Conservation (phyloP, 2,329 filamentous ascomycete genomes). For the Colletotrichum viniferum region DNA sequence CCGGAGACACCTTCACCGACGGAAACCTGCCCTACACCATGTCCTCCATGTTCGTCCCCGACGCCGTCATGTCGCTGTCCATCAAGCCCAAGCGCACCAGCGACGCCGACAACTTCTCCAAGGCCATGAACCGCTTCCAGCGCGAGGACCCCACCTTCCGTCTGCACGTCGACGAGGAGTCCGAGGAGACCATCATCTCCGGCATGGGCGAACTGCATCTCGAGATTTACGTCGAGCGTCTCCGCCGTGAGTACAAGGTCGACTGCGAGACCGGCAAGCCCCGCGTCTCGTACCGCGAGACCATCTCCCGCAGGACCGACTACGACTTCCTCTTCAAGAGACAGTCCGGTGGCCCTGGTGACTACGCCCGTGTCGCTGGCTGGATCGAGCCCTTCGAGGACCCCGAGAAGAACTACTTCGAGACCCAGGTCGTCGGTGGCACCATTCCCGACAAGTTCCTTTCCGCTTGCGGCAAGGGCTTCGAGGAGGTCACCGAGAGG, state of each 20-base stretch:
- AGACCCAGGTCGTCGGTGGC: conserved; percentile 86
- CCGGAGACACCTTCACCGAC: conserved; percentile 97
- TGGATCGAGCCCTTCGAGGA: conserved; percentile 85
- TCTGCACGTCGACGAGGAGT: conserved; percentile 89
- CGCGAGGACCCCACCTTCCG: conserved; percentile 98
- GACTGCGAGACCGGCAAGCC: conserved; percentile 96
- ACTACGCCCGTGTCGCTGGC: conserved; percentile 91
- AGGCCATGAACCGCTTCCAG: conserved; percentile 98
- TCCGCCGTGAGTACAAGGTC: conserved; percentile 95
- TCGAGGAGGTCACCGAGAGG: conserved; percentile 80
- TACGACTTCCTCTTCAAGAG: conserved; percentile 96
- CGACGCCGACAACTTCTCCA: conserved; percentile 93
- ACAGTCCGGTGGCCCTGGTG: conserved; percentile 93
- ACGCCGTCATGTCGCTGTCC: conserved; percentile 96
- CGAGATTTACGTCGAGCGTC: conserved; percentile 96
- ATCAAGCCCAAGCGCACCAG: conserved; percentile 95
- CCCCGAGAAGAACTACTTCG: conserved; percentile 79
- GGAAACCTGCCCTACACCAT: conserved; percentile 91
- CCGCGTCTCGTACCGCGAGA: conserved; percentile 96
- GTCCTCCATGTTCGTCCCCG: conserved; percentile 97
- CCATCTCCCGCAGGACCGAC: conserved; percentile 76
- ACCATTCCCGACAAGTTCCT: conserved; percentile 96
- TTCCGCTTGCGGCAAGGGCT: conserved; percentile 93
- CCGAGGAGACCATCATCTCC: conserved; percentile 95
- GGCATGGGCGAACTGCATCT: conserved; percentile 98